phyloP scores from a whole-genome alignment of 129 eudicot species.

The Pseudognaphalium luteoalbum region DNA sequence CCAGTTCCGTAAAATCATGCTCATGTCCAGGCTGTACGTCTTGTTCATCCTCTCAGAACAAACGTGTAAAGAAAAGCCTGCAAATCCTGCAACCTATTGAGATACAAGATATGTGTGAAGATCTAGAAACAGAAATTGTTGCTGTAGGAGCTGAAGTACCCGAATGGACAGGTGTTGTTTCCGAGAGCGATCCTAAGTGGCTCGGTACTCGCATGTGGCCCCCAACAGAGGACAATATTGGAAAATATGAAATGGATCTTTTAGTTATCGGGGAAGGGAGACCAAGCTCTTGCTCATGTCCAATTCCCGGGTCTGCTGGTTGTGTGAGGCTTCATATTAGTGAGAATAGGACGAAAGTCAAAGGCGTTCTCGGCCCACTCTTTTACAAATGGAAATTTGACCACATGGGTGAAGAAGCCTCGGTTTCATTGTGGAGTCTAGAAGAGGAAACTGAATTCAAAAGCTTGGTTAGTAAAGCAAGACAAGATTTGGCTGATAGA shows the following conservation, averaged over 20 bases:
- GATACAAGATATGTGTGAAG: slow-evolving; percentile 27
- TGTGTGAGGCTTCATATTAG: slow-evolving; percentile 74
- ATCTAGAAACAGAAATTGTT: slow-evolving; percentile 32
- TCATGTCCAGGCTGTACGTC: slow-evolving; percentile 52
- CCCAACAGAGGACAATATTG: slow-evolving; percentile 32
- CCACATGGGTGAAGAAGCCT: slow-evolving; percentile 86
- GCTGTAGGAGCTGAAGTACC: slow-evolving; percentile 71
- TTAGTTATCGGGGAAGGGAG: slow-evolving; percentile 53
- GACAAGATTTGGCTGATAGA: slow-evolving; percentile 30
- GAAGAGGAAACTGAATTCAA: slow-evolving; percentile 68
- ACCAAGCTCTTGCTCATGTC: slow-evolving; percentile 47
- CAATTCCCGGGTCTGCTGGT: slow-evolving; percentile 46
- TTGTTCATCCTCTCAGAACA: slow-evolving; percentile 37
- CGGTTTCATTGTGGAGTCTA: slow-evolving; percentile 61
- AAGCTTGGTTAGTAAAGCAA: slow-evolving; percentile 42
- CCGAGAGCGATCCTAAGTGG: slow-evolving; percentile 72
- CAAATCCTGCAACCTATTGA: slow-evolving; percentile 12
- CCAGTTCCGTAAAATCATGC: slow-evolving; percentile 39
- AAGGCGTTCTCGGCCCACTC: slow-evolving; percentile 47
- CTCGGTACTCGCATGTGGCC: slow-evolving; percentile 69
- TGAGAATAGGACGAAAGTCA: slow-evolving; percentile 53
- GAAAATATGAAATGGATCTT: slow-evolving; percentile 19
- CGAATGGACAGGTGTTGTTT: slow-evolving; percentile 51
- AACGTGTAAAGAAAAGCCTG: slow-evolving; percentile 29
- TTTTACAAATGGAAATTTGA: slow-evolving; percentile 72